Evolutionary conservation across 306 rosid genomes (phyloP).

Genomic region (Sechiopsis laciniata): DNA sequence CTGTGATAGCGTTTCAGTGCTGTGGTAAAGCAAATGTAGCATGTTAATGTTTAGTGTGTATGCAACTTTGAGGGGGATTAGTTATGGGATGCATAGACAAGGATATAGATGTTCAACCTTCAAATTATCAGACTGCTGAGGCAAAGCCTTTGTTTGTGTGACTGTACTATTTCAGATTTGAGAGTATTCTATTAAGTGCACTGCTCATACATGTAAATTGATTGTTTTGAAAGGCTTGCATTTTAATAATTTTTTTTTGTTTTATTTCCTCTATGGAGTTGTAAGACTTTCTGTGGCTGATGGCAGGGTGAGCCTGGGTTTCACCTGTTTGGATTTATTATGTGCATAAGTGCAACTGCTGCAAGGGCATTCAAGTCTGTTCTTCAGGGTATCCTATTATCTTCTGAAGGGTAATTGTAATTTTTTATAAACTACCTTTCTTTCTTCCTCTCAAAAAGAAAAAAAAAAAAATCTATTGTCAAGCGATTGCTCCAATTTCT

Average conservation of each 20-base stretch:
- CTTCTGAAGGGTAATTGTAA: slow-evolving; percentile 75
- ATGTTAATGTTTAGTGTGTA: not conserved
- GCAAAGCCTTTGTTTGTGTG: not conserved
- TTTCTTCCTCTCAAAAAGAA: not conserved
- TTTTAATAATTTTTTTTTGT: slow-evolving; percentile 19
- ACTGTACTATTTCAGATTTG: not conserved
- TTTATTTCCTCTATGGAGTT: slow-evolving; percentile 20
- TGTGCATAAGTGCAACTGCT: slow-evolving; percentile 95
- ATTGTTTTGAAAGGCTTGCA: not conserved
- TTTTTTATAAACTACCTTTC: not conserved
- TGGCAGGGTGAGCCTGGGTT: slow-evolving; percentile 94
- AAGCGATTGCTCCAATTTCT: not conserved
- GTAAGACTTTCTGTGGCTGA: slow-evolving; percentile 34
- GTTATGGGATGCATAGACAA: not conserved
- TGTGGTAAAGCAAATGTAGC: not conserved
- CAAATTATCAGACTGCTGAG: not conserved
- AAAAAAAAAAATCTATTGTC: too few species aligned
- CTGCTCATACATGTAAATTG: not conserved
- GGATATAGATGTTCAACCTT: not conserved
- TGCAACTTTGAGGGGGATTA: not conserved
- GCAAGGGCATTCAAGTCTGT: slow-evolving; percentile 99
- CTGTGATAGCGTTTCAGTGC: not conserved
- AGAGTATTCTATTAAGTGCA: not conserved
- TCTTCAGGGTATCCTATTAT: slow-evolving; percentile 87
- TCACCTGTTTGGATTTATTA: slow-evolving; percentile 82